Percentiles rank a stretch among this genome's conserved stretches.
Conservation (phyloP, 371 early-diverging fungal species). For the Parasitella parasitica region DNA sequence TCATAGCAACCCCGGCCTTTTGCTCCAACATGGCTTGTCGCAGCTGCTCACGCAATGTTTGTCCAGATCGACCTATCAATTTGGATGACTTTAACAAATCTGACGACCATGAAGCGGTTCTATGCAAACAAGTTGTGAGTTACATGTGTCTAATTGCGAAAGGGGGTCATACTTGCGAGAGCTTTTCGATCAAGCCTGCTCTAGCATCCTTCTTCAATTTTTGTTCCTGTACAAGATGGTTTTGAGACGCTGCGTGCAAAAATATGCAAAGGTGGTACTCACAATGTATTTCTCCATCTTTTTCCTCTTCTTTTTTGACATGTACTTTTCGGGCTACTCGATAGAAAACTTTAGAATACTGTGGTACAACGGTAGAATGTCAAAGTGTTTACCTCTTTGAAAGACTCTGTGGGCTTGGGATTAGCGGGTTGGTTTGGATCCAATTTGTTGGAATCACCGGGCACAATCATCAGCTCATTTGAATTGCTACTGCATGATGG, state of each 20-base stretch:
- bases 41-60: slow-evolving; percentile 73
- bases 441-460: slow-evolving; percentile 19
- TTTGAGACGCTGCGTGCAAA: no score
- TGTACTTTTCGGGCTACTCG: slow-evolving; percentile 37
- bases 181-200: slow-evolving; percentile 76
- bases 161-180: slow-evolving; percentile 52
- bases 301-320: slow-evolving; percentile 77
- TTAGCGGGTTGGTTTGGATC: slow-evolving; percentile 3
- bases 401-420: slow-evolving; percentile 2
- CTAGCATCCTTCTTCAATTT: slow-evolving; percentile 94
- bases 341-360: neutral
- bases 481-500: slow-evolving; percentile 2
- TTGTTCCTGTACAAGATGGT: no score
- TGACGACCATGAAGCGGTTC: slow-evolving; percentile 66
- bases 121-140: neutral
- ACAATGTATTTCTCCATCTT: slow-evolving; percentile 83
- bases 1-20: slow-evolving; percentile 62
- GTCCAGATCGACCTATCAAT: slow-evolving; percentile 65
- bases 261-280: neutral
- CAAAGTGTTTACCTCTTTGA: slow-evolving; percentile 11
- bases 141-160: no score
- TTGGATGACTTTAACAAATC: slow-evolving; percentile 82
- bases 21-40: slow-evolving; percentile 73
- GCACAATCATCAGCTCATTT: slow-evolving; percentile 45
- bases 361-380: no score